Base-by-base conservation (phyloP, 768 basidiomycete species). In the Boletales sp. region DNA sequence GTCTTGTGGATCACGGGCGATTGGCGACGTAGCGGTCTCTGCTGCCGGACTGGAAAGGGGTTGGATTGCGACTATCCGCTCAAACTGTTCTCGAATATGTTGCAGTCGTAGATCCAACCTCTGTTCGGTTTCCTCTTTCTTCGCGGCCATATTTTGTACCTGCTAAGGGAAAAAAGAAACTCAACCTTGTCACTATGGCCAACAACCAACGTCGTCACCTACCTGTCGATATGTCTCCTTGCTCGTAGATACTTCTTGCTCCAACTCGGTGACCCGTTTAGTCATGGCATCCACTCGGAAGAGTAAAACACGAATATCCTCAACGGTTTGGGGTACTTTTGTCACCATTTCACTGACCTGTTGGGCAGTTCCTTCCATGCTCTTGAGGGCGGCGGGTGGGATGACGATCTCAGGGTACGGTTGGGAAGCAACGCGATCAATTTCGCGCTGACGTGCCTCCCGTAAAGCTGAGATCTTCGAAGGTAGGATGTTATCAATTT, bases 261-360 rank as follows among this genome's bases (percentile, higher is more conserved):
- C 61, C 8, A 66, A 48, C 17, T 55, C 44, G 9, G 31, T 46
- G 25, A 65, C 50, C 34, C 57, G 59, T 44, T 50, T 55, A 28
- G 51, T 54, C 25, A 59, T 53, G 7, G 57, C 57, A 36, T 58
- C 59, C 2, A 60, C 63, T 45, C 44, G 57, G 35, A 57, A 43
- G 40, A 70, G 62, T 46, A 68, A 48, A 33, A 40, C 34, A 11
- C 61, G 59, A n/a, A 68, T 56, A 14, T 64, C 56, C 25, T 62
- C 56, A 30, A 70, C 56, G 31, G 54, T 47, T 13, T 33, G 54
- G n/a, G 59, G 57, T 19, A 70, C 39, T n/a, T 54, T 59, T 6
- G 43, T 55, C 31, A 61, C 64, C 33, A 70, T 12, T 28, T 60
- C 57, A 13, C 30, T 49, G 39, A 57, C 53, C 4, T 46, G 55